These are phyloP conservation scores for Petunia axillaris DNA, from an alignment of 257 asterid genomes.

Conservation along the genomic window DNA sequence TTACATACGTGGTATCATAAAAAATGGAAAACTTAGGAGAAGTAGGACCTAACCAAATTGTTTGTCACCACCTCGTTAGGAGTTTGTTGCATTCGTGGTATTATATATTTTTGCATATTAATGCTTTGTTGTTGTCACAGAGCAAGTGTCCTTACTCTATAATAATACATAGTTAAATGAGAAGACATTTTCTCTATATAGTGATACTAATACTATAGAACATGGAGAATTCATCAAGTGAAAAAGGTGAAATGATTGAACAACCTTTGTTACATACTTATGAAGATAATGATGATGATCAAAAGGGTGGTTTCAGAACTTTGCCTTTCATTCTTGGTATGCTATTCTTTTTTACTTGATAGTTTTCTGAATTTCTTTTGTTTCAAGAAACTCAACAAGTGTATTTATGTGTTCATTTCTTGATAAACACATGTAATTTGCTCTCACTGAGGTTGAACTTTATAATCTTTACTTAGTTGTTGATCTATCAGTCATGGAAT, in stretches of 20 bases:
- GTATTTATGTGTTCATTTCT: too few species aligned
- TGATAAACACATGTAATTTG: too few species aligned
- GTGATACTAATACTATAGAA: background rate
- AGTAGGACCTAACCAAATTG: too few species aligned
- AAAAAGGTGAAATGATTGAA: slow-evolving; percentile 18
- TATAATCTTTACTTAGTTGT: background rate
- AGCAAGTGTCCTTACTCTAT: background rate
- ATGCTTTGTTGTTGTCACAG: background rate
- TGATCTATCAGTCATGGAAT: background rate
- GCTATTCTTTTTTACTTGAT: background rate
- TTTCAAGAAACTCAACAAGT: too few species aligned
- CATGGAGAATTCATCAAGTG: background rate
- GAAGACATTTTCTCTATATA: background rate
- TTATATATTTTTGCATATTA: too few species aligned
- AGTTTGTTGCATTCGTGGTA: too few species aligned
- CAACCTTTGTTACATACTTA: slow-evolving; percentile 21
- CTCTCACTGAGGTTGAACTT: background rate
- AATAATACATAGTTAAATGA: background rate
- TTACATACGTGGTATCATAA: too few species aligned
- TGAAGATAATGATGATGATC: background rate
- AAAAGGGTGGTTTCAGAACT: slow-evolving; percentile 79
- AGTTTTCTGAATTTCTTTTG: too few species aligned
- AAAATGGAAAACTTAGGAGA: too few species aligned
- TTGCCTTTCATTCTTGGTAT: slow-evolving; percentile 73
- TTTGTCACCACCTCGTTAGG: too few species aligned